A percentile compares a stretch with the other conserved stretches of the same genome.
These are phyloP conservation scores for Actinidia arguta DNA, from an alignment of 179 eudicot genomes.

Conservation along the genomic window DNA sequence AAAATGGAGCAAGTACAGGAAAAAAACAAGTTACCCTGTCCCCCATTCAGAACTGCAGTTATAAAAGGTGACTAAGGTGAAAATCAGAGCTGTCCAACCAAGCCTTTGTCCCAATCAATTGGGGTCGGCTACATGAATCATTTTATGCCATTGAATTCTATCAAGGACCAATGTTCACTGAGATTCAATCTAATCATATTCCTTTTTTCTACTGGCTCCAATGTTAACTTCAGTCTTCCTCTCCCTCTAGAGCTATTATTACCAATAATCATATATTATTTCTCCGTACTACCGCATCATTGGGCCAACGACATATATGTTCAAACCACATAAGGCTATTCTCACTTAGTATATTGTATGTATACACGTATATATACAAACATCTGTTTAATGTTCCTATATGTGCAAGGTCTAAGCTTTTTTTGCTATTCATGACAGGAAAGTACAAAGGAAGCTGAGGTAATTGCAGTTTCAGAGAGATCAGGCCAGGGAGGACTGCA, in stretches of 20 bases:
- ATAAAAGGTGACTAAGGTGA: no score
- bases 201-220: not conserved
- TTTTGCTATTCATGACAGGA: slow-evolving; percentile 46
- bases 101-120: no score
- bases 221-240: not conserved
- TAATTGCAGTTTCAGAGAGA: slow-evolving; percentile 68
- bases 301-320: no score
- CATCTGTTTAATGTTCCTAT: not conserved
- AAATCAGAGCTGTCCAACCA: no score
- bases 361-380: no score
- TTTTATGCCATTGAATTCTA: no score
- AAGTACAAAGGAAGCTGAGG: slow-evolving; percentile 85
- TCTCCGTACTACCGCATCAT: no score
- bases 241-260: no score
- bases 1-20: not conserved
- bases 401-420: not conserved
- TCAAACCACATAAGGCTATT: no score
- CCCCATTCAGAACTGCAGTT: not conserved
- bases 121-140: no score
- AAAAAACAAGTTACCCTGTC: not conserved
- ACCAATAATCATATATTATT: no score
- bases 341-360: not conserved
- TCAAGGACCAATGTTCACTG: not conserved
- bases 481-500: slow-evolving; percentile 55
- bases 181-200: no score